Base-by-base conservation (phyloP, 1,284 basidiomycete species). In the Trametes sp. region DNA sequence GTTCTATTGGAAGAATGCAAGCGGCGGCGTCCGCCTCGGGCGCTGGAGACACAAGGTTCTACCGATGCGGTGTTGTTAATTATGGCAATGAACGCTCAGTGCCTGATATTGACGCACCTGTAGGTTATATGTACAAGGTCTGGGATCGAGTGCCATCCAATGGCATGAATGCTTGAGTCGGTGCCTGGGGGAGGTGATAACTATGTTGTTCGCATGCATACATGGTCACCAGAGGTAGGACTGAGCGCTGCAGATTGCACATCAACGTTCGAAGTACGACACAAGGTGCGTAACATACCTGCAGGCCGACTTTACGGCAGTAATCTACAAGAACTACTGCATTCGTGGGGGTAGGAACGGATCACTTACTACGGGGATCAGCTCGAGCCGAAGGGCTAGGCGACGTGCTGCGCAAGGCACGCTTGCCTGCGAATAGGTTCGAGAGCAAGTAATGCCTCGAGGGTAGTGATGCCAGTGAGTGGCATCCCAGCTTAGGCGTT, bases 51-150 rank as follows among this genome's bases (percentile, higher is more conserved):
- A 60, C 59, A 60, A 60, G 52, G 59, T 60, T 60, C 52, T 60
- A 46, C 59, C 33, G 54, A 62, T 52, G 54, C 60, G 60, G 60
- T 62, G 60, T 53, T 57, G 54, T 62, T 57, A 62, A 62, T 62
- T 57, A 62, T 62, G 60, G 54, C 50, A 19, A 24, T 10, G 36
- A 21, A 31, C 29, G 49, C 50, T 53, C 16, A 23, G 57, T 59
- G 57, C 57, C 57, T 59, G 57, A n/a, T 13, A 44, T 13, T 59
- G 57, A 59, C 57, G 50, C 50, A 59, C 49, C 35, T 26, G 29
- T 7, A 21, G 4, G 26, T 26, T 38, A n/a, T n/a, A n/a, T 36
- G 19, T 51, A 58, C 56, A 51, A 42, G 28, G 49, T n/a, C 49
- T 10, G 29, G 38, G 38, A 26, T 45, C 49, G 56, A 58, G 29